Evolutionary conservation across 305 asterid genomes (phyloP).

Genomic region (Solanum hybrid): DNA sequence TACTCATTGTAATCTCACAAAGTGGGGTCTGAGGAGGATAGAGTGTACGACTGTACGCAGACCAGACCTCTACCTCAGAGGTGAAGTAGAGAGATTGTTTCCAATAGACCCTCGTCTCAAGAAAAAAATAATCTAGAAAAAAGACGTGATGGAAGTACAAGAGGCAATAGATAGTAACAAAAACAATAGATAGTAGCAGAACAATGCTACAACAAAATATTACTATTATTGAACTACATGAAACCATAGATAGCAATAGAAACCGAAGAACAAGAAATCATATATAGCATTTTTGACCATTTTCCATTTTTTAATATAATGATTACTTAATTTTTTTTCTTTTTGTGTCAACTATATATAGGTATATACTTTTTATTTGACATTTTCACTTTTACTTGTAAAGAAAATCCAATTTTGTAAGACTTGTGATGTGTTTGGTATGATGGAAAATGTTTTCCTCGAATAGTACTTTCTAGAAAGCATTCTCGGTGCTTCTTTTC

Average conservation of each 20-base stretch:
- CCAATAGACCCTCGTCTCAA: not conserved
- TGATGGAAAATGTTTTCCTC: not conserved
- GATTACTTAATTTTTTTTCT: not conserved
- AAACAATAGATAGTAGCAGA: not conserved
- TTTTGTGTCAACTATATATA: not conserved
- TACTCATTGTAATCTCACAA: not conserved
- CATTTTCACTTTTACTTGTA: not conserved
- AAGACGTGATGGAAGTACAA: not conserved
- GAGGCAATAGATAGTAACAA: not conserved
- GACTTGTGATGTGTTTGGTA: not conserved
- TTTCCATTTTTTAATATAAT: not conserved
- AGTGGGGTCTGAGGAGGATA: not conserved
- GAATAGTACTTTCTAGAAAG: not conserved
- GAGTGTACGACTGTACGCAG: not conserved
- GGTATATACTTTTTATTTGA: not conserved
- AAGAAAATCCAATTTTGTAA: not conserved
- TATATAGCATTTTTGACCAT: not conserved
- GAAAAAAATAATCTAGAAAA: not conserved
- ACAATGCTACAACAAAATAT: not conserved
- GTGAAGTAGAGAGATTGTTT: not conserved
- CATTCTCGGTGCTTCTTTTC: not conserved
- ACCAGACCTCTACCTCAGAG: not conserved
- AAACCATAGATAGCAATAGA: not conserved
- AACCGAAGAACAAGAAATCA: not conserved
- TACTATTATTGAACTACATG: not conserved